Conservation (phyloP, 75 land plant species). For the Pinus taeda region DNA sequence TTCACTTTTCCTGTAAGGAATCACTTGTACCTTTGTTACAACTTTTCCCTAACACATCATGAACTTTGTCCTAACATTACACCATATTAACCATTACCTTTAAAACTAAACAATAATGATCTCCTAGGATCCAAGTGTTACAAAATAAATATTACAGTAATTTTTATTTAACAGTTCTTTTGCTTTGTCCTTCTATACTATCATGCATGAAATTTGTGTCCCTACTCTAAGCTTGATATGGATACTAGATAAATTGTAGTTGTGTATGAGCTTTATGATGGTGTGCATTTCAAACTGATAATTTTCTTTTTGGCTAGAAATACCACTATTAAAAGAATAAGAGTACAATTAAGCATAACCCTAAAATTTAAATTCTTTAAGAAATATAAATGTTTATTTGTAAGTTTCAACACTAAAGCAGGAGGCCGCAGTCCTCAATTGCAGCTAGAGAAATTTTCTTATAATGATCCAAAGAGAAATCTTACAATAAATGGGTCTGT, state of each 20-base stretch:
- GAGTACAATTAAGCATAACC: background rate
- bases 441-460: background rate
- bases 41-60: no score
- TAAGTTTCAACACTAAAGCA: background rate
- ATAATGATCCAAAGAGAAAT: constrained; percentile 5
- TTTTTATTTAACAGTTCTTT: background rate
- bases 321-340: background rate
- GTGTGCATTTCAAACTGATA: background rate
- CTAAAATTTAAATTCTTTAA: background rate
- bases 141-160: background rate
- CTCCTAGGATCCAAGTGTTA: no score
- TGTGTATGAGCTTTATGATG: background rate
- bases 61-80: no score
- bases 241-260: background rate
- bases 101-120: no score
- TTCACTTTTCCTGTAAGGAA: no score
- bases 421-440: background rate
- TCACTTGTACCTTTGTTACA: no score
- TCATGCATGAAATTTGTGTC: background rate
- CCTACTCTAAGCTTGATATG: background rate
- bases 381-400: background rate
- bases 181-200: background rate
- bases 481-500: background rate
- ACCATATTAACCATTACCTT: no score
- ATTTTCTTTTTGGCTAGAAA: background rate